Conservation (phyloP, 2,329 filamentous ascomycete species). For the Emergomyces pasteurianus region DNA sequence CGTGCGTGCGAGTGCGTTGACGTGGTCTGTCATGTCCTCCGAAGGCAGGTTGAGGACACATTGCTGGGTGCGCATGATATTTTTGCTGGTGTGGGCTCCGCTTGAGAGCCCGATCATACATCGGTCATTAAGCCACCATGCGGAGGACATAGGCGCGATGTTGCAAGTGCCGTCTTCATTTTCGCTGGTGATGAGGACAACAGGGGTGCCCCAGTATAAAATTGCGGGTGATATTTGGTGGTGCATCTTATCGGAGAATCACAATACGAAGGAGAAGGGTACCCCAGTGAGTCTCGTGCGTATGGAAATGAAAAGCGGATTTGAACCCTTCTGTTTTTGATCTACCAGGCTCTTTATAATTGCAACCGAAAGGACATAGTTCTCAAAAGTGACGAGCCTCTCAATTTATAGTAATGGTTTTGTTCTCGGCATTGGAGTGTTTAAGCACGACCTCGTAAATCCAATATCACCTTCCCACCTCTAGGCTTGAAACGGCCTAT, state of each 20-base stretch:
- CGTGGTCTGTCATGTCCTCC: conserved; percentile 22
- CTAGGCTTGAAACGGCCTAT: neutral
- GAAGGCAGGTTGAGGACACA: conserved; percentile 34
- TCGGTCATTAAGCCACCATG: neutral
- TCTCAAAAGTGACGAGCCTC: neutral
- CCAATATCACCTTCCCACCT: no score
- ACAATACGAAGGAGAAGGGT: neutral
- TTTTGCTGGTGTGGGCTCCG: conserved; percentile 11
- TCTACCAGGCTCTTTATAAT: no score
- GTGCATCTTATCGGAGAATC: neutral
- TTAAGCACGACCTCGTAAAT: neutral
- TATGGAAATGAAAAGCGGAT: neutral
- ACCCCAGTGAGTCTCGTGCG: neutral
- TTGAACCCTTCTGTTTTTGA: no score
- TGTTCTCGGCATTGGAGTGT: no score
- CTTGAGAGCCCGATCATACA: neutral
- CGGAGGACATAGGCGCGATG: neutral
- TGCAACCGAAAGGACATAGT: no score
- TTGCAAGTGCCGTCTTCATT: neutral
- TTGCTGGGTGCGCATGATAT: conserved; percentile 43
- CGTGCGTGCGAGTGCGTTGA: conserved; percentile 31
- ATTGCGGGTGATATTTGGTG: neutral
- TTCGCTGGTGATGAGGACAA: conserved; percentile 1
- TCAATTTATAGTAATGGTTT: neutral
- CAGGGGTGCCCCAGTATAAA: neutral